A percentile compares a stretch with the other conserved stretches of the same genome.
Evolutionary conservation across 352 stramenopile genomes (phyloP).

Genomic region (Elongisporangium prolatum): DNA sequence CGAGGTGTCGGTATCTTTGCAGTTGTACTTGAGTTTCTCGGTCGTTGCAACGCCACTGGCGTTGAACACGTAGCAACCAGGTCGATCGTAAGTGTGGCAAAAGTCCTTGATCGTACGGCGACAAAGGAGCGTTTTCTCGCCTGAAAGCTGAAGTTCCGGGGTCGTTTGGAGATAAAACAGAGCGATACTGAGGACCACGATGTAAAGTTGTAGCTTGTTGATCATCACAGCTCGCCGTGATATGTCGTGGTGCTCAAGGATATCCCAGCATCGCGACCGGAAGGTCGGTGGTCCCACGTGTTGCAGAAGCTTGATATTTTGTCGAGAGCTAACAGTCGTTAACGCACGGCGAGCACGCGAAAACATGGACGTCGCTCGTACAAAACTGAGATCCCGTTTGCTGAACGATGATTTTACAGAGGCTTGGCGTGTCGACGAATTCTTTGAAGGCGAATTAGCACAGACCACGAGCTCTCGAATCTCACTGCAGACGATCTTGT

Average conservation of each 20-base stretch:
- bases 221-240: constrained; percentile 14
- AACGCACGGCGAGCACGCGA: neutral
- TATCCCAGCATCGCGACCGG: constrained; percentile 31
- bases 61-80: constrained; percentile 33
- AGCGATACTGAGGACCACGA: constrained; percentile 36
- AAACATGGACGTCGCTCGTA: neutral
- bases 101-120: constrained; percentile 32
- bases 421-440: neutral
- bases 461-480: constrained; percentile 10
- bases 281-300: constrained; percentile 22
- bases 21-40: constrained; percentile 23
- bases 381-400: neutral
- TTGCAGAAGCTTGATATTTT: constrained; percentile 7
- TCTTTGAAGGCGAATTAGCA: neutral
- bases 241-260: constrained; percentile 38
- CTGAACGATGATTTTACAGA: neutral
- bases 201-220: constrained; percentile 25
- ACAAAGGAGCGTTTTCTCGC: constrained; percentile 30
- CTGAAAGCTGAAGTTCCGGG: constrained; percentile 42
- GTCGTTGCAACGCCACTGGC: constrained; percentile 12
- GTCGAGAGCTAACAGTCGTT: neutral
- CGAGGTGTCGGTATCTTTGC: constrained; percentile 7
- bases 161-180: constrained; percentile 58
- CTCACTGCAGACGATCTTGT: constrained; percentile 33
- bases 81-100: constrained; percentile 20